Evolutionary conservation across 176 grass and related monocot species (phyloP), one percentile per base, ranked within the genome.

Genomic region (Ananas comosus): DNA sequence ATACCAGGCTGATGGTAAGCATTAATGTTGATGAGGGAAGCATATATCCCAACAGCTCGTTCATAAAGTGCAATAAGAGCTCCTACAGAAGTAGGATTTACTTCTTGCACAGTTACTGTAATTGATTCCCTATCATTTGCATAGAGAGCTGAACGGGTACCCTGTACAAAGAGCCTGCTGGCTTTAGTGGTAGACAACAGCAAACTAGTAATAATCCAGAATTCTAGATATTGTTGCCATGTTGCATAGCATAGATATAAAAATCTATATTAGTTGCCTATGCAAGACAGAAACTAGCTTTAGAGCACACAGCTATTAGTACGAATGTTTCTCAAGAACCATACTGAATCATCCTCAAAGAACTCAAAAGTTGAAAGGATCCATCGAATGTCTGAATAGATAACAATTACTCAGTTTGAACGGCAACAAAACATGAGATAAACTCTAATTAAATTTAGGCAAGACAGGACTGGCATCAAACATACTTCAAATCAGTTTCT

Each of bases 1-100:
- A 74, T 79, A 99, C 95, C 95, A 79, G 95, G 95, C 53, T 99
- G 95, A 76, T 94, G 95, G 63, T 99, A 99, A 65, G 95, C 95
- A 82, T 99, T 99, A 79, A 99, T 94, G 68, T 99, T 99, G 67
- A 99, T 25, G 65, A 99, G 72, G 75, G 82, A 83, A 51, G 95
- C 95, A 78, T 99, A 99, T 74, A 99, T 82, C 6, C 95, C 95
- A 72, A 99, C 90, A 54, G 95, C 95, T 78, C 95, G 86, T 76
- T 99, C 95, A 66, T 94, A 99, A 54, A 99, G 95, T 64, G 90
- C 95, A 72, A 94, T 53, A 75, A 99, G 79, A 25, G 95, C 95
- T 72, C 95, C 95, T 59, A 94, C 90, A 75, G 82, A 81, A 84
- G 80, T 91, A 71, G 95, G 90, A 69, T 74, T 99, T 57, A 99